These are phyloP conservation scores for Magnolia changhungtana DNA, from an alignment of 164 flowering plant genomes.

Conservation along the genomic window DNA sequence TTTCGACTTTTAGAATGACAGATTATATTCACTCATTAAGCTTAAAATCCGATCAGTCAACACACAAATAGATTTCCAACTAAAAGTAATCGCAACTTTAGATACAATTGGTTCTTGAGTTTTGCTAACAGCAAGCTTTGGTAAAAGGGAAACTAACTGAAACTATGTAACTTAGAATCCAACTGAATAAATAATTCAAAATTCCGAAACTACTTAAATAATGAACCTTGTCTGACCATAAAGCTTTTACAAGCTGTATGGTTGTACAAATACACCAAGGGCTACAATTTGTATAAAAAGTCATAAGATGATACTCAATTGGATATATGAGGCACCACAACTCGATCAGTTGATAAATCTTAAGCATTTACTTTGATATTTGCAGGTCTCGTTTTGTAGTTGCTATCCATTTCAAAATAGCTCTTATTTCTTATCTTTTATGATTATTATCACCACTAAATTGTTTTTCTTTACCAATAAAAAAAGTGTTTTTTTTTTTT, in stretches of 20 bases:
- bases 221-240: neutral
- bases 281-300: neutral
- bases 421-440: too few species aligned
- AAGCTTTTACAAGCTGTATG: neutral
- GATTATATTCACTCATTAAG: too few species aligned
- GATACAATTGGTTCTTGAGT: too few species aligned
- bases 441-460: neutral
- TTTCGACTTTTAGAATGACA: too few species aligned
- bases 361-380: neutral
- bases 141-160: too few species aligned
- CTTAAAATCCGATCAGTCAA: too few species aligned
- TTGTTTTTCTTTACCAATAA: neutral
- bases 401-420: neutral
- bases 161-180: too few species aligned
- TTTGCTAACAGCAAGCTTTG: too few species aligned
- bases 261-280: neutral
- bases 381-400: neutral
- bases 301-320: neutral
- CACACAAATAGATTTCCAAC: too few species aligned
- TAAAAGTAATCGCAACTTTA: too few species aligned
- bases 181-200: neutral
- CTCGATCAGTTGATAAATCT: neutral
- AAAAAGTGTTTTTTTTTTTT: too few species aligned
- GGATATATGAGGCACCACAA: neutral
- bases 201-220: neutral